phyloP scores from a whole-genome alignment of 202 grass and related monocot genomes.

The Elaeis oleifera region DNA sequence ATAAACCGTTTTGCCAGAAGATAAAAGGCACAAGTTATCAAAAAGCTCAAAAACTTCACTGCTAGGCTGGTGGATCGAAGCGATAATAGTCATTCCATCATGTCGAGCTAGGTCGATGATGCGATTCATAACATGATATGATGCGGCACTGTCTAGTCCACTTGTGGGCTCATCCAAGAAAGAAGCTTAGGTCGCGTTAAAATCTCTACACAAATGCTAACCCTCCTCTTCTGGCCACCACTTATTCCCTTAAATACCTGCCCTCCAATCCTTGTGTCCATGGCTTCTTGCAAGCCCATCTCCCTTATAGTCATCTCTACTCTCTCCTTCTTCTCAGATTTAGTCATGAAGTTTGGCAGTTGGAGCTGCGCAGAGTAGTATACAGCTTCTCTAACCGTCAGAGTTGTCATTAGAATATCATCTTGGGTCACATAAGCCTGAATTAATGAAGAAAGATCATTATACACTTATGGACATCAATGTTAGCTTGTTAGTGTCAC shows the following conservation, averaged over 20 bases:
- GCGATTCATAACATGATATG: slow-evolving; percentile 8
- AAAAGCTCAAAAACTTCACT: slow-evolving; percentile 19
- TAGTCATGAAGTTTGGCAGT: neutral
- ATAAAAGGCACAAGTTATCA: slow-evolving; percentile 8
- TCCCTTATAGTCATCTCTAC: neutral
- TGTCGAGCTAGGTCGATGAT: neutral
- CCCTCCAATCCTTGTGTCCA: slow-evolving; percentile 8
- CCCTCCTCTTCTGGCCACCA: slow-evolving; percentile 12
- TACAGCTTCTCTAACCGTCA: slow-evolving; percentile 5
- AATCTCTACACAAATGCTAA: slow-evolving; percentile 16
- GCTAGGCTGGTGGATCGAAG: slow-evolving; percentile 19
- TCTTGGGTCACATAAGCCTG: slow-evolving; percentile 17
- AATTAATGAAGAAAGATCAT: neutral
- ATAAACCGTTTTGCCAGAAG: slow-evolving; percentile 5
- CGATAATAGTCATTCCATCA: slow-evolving; percentile 3
- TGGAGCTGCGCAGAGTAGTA: slow-evolving; percentile 17
- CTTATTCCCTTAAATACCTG: slow-evolving; percentile 4
- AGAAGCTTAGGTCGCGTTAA: slow-evolving; percentile 9
- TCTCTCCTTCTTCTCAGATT: slow-evolving; percentile 4
- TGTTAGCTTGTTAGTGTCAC: too few relatives aligned
- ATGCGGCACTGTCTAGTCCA: slow-evolving; percentile 11
- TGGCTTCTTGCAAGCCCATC: slow-evolving; percentile 15
- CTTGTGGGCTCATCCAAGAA: slow-evolving; percentile 21
- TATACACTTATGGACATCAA: too few relatives aligned
- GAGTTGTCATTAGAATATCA: slow-evolving; percentile 10